phyloP scores from a whole-genome alignment of 768 basidiomycete species.

The Leccinellum rugosiceps region DNA sequence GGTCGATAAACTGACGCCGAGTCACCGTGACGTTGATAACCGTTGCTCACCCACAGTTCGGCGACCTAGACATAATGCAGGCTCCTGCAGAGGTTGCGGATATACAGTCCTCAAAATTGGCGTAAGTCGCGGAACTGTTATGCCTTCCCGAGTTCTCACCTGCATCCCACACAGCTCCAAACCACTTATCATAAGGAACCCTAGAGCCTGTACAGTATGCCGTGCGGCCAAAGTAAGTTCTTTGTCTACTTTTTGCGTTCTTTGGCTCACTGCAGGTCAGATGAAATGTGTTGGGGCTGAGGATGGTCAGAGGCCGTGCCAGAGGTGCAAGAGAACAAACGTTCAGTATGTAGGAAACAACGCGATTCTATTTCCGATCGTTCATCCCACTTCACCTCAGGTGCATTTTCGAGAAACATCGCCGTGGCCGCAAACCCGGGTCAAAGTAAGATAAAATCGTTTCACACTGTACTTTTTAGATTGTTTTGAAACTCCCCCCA shows the following conservation, averaged over 20 bases:
- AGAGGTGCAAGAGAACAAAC: slow-evolving; percentile 79
- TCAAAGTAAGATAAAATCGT: slow-evolving; percentile 61
- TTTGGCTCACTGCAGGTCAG: slow-evolving; percentile 37
- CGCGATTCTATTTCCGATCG: not conserved
- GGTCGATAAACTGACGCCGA: slow-evolving; percentile 41
- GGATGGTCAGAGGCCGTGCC: slow-evolving; percentile 76
- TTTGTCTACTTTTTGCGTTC: slow-evolving; percentile 12
- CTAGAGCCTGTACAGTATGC: slow-evolving; percentile 79
- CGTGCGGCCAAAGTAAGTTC: slow-evolving; percentile 69
- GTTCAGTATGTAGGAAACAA: slow-evolving; percentile 52
- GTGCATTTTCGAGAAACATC: slow-evolving; percentile 86
- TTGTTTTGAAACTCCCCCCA: slow-evolving; percentile 28
- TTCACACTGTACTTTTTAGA: not conserved
- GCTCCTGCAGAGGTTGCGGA: slow-evolving; percentile 26
- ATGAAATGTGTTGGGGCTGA: slow-evolving; percentile 93
- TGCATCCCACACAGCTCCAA: slow-evolving; percentile 34
- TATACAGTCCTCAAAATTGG: slow-evolving; percentile 30
- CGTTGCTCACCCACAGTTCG: slow-evolving; percentile 22
- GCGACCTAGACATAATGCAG: slow-evolving; percentile 26
- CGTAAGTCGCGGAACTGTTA: slow-evolving; percentile 16
- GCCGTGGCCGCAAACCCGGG: slow-evolving; percentile 83
- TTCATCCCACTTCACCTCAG: slow-evolving; percentile 35
- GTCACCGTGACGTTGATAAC: slow-evolving; percentile 40
- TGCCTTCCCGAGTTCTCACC: slow-evolving; percentile 11
- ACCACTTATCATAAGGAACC: slow-evolving; percentile 45